Evolutionary conservation across 2,329 filamentous ascomycete genomes (phyloP).

Genomic region (Hirsutella minnesotensis): DNA sequence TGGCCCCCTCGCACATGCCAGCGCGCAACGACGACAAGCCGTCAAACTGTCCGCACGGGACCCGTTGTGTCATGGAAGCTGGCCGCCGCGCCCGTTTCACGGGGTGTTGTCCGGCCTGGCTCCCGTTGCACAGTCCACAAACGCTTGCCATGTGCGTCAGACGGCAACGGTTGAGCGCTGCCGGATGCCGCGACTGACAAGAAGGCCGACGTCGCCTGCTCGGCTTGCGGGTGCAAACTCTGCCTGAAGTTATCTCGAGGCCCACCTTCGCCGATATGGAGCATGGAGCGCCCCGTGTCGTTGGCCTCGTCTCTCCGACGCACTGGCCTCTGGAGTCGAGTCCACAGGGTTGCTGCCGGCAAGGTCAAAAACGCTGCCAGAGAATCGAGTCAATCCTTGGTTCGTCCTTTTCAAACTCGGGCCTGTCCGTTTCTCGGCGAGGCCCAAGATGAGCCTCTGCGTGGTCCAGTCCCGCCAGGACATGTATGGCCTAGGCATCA

Average conservation of each 20-base stretch:
- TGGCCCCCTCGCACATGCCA: too few species aligned
- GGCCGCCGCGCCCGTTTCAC: background rate
- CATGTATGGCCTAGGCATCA: conserved; percentile 4
- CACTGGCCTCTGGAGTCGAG: background rate
- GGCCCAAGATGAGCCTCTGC: background rate
- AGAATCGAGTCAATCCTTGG: background rate
- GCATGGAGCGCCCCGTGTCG: background rate
- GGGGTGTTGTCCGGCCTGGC: background rate
- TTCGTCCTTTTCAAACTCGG: background rate
- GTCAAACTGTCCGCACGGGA: background rate
- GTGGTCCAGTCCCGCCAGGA: background rate
- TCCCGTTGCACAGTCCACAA: background rate
- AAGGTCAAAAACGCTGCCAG: background rate
- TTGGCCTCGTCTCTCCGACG: background rate
- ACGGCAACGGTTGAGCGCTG: background rate
- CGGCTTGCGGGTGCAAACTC: background rate
- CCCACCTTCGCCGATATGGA: background rate
- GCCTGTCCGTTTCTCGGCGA: background rate
- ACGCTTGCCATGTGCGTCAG: background rate
- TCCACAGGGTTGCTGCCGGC: background rate
- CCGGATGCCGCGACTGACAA: background rate
- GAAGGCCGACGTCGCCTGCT: too few species aligned
- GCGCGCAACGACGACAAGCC: background rate
- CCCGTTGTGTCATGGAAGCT: background rate
- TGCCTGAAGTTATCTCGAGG: background rate